Base-by-base conservation (phyloP, 257 asterid genomes). In the Voacanga thouarsii region DNA sequence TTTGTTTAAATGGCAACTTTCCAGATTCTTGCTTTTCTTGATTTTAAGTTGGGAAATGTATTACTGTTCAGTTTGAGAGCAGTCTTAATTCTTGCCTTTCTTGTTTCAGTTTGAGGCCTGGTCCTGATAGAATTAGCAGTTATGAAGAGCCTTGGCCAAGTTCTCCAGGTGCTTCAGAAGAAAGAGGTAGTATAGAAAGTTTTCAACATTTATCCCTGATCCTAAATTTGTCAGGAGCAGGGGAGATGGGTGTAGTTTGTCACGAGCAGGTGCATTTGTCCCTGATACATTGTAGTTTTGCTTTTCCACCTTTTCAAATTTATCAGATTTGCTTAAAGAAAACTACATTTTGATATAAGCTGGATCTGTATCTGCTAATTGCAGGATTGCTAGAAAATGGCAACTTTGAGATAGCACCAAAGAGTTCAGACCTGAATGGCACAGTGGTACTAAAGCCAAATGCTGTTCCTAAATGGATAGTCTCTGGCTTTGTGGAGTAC, bases 401-500 rank as follows among this genome's bases (percentile, higher is more conserved):
- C 49, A 93, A 95, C 89, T 95, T 95, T n/a, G 99, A 95, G 86
- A 57, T 73, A 8, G 80, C 91, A 7, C 97, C 96, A 4, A 77
- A 64, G 30, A 47, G 88, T 68, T 55, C 91, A 0, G 91, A 89
- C 76, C 83, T 95, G 24, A 95, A 95, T 2, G 96, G 97, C 16
- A 88, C 98, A 26, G 80, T 86, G 9, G 89, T 95, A 41, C 89
- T 89, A 3, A 87, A 78, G 28, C 86, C 84, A 24, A 81, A 89
- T 24, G 97, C 97, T 43, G 77, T 95, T 37, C 98, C 99, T 0
- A 90, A 82, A 9, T 95, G 99, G 98, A 78, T 74, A 65, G 87
- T 81, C 6, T 83, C 91, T 0, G 99, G 99, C n/a, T 91, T 93
- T 26, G 97, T 93, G 0, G 99, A 95, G 89, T 95, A 93, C 93